Conservation (phyloP, 2,329 filamentous ascomycete species). For the Fusarium acutatum region DNA sequence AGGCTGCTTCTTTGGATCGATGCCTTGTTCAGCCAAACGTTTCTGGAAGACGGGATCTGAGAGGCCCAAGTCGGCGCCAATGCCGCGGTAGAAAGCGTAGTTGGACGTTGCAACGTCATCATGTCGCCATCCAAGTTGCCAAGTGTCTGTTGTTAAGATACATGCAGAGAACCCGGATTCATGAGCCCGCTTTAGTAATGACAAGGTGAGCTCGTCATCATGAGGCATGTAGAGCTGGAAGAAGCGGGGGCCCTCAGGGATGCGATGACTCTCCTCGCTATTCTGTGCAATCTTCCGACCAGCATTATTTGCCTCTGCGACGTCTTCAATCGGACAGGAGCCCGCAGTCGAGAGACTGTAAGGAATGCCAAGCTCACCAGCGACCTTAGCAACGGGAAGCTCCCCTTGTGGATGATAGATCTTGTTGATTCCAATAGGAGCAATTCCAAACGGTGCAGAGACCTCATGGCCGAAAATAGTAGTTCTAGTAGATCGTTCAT, state of each 20-base stretch:
- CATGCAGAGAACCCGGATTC: not conserved
- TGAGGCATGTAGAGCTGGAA: slow-evolving; percentile 15
- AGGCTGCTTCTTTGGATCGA: slow-evolving; percentile 6
- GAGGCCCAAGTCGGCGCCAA: not conserved
- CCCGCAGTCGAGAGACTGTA: slow-evolving; percentile 7
- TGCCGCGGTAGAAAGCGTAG: slow-evolving; percentile 5
- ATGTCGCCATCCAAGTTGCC: slow-evolving; percentile 10
- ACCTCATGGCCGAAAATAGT: not conserved
- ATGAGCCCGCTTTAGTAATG: not conserved
- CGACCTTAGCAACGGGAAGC: not conserved
- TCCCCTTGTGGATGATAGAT: slow-evolving; percentile 12
- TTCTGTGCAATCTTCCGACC: not conserved
- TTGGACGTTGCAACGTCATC: slow-evolving; percentile 5
- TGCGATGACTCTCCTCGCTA: not conserved
- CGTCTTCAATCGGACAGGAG: slow-evolving; percentile 3
- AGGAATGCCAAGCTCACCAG: slow-evolving; percentile 1
- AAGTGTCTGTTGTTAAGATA: slow-evolving; percentile 5
- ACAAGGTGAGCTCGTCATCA: not conserved
- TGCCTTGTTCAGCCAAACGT: not conserved
- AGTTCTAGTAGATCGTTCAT: not conserved
- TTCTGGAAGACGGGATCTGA: slow-evolving; percentile 8
- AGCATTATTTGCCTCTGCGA: not conserved
- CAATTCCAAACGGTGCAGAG: slow-evolving; percentile 12
- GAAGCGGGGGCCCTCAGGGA: not conserved
- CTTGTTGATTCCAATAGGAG: slow-evolving; percentile 3